These are phyloP conservation scores for Aureobasidium sp. DNA, from an alignment of 2,329 filamentous ascomycete species.

Conservation along the genomic window DNA sequence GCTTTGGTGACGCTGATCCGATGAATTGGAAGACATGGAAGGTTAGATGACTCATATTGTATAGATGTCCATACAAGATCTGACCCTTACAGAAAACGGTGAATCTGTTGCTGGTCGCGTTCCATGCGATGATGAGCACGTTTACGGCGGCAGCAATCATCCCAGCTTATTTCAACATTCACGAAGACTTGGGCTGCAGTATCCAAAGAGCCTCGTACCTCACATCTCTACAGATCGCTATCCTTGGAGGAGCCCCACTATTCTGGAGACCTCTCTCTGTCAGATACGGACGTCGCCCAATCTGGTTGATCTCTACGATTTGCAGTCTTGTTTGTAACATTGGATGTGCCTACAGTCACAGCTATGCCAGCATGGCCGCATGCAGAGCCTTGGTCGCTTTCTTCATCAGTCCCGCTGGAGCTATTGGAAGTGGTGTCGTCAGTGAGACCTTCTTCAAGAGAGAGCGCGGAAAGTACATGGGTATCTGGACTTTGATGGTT, in stretches of 20 bases:
- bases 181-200: slow-evolving; percentile 40
- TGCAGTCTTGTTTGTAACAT: slow-evolving; percentile 43
- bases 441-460: slow-evolving; percentile 49
- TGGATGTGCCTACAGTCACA: slow-evolving; percentile 42
- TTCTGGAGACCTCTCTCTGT: slow-evolving; percentile 48
- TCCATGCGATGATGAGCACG: slow-evolving; percentile 43
- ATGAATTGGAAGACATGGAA: slow-evolving; percentile 50
- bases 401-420: slow-evolving; percentile 47
- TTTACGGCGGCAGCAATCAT: slow-evolving; percentile 47
- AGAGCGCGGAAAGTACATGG: slow-evolving; percentile 47
- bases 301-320: slow-evolving; percentile 44
- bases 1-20: slow-evolving; percentile 43
- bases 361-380: slow-evolving; percentile 41
- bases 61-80: not conserved
- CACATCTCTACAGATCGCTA: slow-evolving; percentile 45
- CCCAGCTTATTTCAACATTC: slow-evolving; percentile 45
- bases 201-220: slow-evolving; percentile 45
- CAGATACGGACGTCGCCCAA: slow-evolving; percentile 44
- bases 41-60: slow-evolving; percentile 14
- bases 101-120: slow-evolving; percentile 46
- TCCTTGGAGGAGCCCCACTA: slow-evolving; percentile 44
- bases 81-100: slow-evolving; percentile 36
- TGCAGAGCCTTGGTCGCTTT: slow-evolving; percentile 46
- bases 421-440: slow-evolving; percentile 49
- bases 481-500: slow-evolving; percentile 46